Percentiles rank a stretch among this genome's conserved stretches.
Conservation (phyloP, 2,329 filamentous ascomycete species). For the Apiospora malaysiana region DNA sequence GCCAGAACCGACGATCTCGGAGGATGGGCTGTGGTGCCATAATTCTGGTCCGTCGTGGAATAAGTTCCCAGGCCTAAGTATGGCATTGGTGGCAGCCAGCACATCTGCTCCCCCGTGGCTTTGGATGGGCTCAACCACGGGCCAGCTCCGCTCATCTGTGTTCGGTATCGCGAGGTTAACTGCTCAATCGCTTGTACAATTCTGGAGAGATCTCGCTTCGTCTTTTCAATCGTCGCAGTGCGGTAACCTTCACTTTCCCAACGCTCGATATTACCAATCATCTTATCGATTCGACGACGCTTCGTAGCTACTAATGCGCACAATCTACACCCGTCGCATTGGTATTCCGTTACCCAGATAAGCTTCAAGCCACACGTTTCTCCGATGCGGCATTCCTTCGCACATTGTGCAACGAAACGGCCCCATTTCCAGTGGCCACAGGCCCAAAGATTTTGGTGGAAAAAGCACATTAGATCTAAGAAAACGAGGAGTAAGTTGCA, state of each 20-base stretch:
- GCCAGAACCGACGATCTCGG: too few relatives aligned
- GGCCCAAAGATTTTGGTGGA: slow-evolving; percentile 82
- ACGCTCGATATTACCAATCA: neutral
- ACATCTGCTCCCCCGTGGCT: too few relatives aligned
- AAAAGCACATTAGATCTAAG: slow-evolving; percentile 79
- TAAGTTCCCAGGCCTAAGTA: too few relatives aligned
- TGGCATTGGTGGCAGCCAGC: too few relatives aligned
- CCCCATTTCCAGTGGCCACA: slow-evolving; percentile 97
- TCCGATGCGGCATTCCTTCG: slow-evolving; percentile 91
- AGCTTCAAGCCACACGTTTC: slow-evolving; percentile 96
- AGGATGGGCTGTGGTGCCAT: neutral
- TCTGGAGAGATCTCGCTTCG: neutral
- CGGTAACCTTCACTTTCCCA: neutral
- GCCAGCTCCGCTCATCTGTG: neutral
- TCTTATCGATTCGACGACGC: neutral
- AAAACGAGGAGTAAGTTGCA: neutral
- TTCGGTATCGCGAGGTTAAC: neutral
- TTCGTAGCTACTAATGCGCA: neutral
- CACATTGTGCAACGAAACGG: slow-evolving; percentile 89
- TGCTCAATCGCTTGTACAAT: neutral
- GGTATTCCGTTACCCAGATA: slow-evolving; percentile 73
- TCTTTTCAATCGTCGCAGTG: slow-evolving; percentile 7
- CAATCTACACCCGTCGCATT: slow-evolving; percentile 70
- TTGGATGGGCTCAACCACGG: too few relatives aligned
- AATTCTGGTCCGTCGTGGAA: too few relatives aligned